Percentiles rank a stretch among this genome's conserved stretches.
Evolutionary conservation across 169 alveolate species (phyloP).

Genomic region (Plasmodium vivax): DNA sequence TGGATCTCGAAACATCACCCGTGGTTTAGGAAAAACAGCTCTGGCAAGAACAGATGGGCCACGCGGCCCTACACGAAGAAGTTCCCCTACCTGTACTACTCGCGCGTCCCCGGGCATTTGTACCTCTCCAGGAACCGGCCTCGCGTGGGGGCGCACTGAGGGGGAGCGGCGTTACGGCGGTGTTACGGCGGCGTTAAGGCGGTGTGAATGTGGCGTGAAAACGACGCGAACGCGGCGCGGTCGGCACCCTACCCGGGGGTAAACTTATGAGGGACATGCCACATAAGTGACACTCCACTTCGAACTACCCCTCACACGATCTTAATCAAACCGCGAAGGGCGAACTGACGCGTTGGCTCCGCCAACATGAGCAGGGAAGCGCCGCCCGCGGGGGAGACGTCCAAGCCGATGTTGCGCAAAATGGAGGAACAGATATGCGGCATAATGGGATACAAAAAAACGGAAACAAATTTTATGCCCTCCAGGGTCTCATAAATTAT

Average conservation of each 20-base stretch:
- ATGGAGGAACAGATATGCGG: constrained; percentile 19
- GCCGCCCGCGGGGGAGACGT: neutral
- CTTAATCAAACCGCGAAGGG: neutral
- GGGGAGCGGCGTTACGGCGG: neutral
- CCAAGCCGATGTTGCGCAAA: constrained; percentile 44
- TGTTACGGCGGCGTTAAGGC: too few species aligned
- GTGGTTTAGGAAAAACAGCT: constrained; percentile 82
- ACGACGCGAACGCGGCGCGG: too few species aligned
- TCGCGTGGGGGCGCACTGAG: neutral
- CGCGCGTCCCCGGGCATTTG: constrained; percentile 17
- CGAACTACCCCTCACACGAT: neutral
- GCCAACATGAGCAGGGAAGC: constrained; percentile 21
- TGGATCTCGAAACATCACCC: constrained; percentile 80
- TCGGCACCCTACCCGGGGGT: neutral
- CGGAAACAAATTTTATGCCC: constrained; percentile 49
- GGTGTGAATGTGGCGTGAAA: too few species aligned
- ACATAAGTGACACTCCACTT: neutral
- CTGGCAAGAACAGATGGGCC: constrained; percentile 82
- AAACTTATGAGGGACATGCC: neutral
- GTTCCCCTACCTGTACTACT: constrained; percentile 51
- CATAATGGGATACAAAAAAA: constrained; percentile 46
- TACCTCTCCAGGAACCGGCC: constrained; percentile 47
- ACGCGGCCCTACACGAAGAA: constrained; percentile 83
- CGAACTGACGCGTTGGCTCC: neutral
- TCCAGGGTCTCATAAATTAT: constrained; percentile 56